These are phyloP conservation scores for Talaromyces sp. DNA, from an alignment of 2,329 filamentous ascomycete species.

Conservation along the genomic window DNA sequence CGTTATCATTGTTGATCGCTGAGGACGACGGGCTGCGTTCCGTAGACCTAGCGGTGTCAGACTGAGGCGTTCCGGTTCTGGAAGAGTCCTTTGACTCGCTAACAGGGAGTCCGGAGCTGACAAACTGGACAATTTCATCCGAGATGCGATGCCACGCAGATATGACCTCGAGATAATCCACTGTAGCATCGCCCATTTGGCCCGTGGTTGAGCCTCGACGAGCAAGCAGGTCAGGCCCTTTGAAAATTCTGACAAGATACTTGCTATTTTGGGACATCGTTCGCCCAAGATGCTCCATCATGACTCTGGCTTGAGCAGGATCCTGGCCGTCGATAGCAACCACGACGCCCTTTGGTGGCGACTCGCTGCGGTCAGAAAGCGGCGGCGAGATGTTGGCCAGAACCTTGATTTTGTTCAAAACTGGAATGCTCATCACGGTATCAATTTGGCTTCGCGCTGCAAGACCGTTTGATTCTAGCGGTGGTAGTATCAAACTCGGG, in stretches of 20 bases:
- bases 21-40: slow-evolving; percentile 12
- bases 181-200: slow-evolving; percentile 41
- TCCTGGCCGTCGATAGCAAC: slow-evolving; percentile 78
- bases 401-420: slow-evolving; percentile 69
- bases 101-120: slow-evolving; percentile 34
- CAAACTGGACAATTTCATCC: slow-evolving; percentile 60
- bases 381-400: slow-evolving; percentile 71
- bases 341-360: slow-evolving; percentile 63
- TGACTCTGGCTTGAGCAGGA: slow-evolving; percentile 55
- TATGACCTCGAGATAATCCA: slow-evolving; percentile 63
- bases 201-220: slow-evolving; percentile 19
- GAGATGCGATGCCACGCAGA: slow-evolving; percentile 71
- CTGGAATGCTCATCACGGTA: slow-evolving; percentile 69
- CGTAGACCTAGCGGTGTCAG: slow-evolving; percentile 22
- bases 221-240: slow-evolving; percentile 36
- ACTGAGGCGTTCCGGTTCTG: slow-evolving; percentile 4
- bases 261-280: slow-evolving; percentile 49
- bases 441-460: slow-evolving; percentile 49
- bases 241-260: slow-evolving; percentile 45
- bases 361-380: slow-evolving; percentile 33
- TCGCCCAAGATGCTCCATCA: slow-evolving; percentile 60
- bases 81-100: slow-evolving; percentile 11
- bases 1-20: slow-evolving; percentile 11
- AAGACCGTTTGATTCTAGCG: slow-evolving; percentile 41
- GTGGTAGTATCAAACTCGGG: slow-evolving; percentile 48